Evolutionary conservation across 2,329 filamentous ascomycete genomes (phyloP).

Genomic region (Fusarium sp.): DNA sequence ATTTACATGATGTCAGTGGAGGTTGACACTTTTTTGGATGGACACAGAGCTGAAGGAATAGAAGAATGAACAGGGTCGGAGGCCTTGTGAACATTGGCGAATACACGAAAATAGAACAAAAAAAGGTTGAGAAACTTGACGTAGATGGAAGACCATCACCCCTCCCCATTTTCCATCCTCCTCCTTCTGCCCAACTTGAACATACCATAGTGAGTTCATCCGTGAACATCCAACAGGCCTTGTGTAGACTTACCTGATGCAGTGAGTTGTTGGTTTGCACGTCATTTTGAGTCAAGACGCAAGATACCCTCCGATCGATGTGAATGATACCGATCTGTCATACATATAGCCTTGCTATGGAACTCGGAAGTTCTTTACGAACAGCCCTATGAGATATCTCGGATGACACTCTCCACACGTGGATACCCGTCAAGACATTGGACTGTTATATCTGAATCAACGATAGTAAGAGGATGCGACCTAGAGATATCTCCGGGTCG

Average conservation of each 20-base stretch:
- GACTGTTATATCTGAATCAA: not conserved
- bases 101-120: not conserved
- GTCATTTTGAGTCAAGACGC: not conserved
- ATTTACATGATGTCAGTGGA: not conserved
- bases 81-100: not conserved
- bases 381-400: not conserved
- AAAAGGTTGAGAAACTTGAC: not conserved
- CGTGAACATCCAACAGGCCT: not conserved
- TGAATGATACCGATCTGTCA: not conserved
- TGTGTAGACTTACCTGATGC: not conserved
- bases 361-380: not conserved
- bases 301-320: not conserved
- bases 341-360: not conserved
- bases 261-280: not conserved
- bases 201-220: too few relatives aligned
- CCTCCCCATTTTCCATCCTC: not conserved
- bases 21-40: not conserved
- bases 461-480: not conserved
- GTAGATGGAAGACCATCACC: not conserved
- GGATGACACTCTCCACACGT: not conserved
- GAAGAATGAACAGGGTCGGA: not conserved
- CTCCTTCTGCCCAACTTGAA: not conserved
- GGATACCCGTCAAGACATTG: too few relatives aligned
- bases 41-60: not conserved
- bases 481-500: not conserved